A percentile compares a stretch with the other conserved stretches of the same genome.
These are phyloP conservation scores for Komagataella phaffii DNA, from an alignment of 805 yeast species.

Conservation along the genomic window DNA sequence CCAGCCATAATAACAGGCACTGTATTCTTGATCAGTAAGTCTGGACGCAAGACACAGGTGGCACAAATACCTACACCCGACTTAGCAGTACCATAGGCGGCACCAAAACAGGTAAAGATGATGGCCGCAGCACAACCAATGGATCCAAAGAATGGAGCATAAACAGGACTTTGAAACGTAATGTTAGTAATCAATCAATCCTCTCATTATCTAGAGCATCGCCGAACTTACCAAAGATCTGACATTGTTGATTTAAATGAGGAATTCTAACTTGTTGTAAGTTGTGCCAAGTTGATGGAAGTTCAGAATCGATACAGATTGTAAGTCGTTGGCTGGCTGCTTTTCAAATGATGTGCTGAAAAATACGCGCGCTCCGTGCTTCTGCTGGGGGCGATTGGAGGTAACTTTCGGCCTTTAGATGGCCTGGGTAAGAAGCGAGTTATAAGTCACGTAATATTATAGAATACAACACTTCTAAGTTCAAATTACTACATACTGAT, in stretches of 20 bases:
- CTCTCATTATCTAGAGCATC: neutral
- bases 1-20: conserved; percentile 99
- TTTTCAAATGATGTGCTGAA: neutral
- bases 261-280: neutral
- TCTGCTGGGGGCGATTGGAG: neutral
- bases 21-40: conserved; percentile 79
- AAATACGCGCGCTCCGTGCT: neutral
- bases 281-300: neutral
- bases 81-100: conserved; percentile 98
- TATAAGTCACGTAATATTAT: neutral
- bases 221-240: conserved; percentile 7
- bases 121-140: conserved; percentile 99
- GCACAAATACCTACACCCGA: conserved; percentile 99
- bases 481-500: no score
- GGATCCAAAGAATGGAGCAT: conserved; percentile 96
- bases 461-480: no score
- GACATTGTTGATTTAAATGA: conserved; percentile 4
- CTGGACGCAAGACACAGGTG: conserved; percentile 95
- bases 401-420: neutral
- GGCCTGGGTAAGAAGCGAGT: neutral
- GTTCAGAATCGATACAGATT: neutral
- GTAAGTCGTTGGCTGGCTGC: neutral
- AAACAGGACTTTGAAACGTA: conserved; percentile 43
- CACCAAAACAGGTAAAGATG: conserved; percentile 97
- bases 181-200: conserved; percentile 1